Conservation (phyloP, 2,329 filamentous ascomycete species). For the Fusarium veterinarium region DNA sequence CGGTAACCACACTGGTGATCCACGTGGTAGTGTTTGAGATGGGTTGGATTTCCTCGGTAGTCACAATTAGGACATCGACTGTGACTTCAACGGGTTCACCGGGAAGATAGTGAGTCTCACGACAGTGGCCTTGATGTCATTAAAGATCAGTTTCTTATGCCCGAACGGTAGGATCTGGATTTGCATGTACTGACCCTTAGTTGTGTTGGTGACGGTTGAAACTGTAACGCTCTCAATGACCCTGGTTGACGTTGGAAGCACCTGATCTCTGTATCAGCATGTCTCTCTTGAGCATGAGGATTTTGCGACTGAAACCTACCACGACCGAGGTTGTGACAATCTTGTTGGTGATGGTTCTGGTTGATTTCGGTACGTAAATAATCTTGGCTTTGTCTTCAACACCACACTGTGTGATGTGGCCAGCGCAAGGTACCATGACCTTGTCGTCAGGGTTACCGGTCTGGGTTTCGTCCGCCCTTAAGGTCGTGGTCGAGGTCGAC, state of each 20-base stretch:
- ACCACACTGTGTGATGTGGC: not conserved
- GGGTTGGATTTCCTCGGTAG: not conserved
- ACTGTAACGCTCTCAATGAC: rapidly evolving
- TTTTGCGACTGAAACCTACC: not conserved
- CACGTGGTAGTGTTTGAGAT: rapidly evolving
- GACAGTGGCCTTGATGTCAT: not conserved
- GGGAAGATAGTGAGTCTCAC: not conserved
- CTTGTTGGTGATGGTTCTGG: rapidly evolving
- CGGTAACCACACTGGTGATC: rapidly evolving
- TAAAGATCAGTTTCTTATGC: rapidly evolving
- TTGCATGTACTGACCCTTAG: not conserved
- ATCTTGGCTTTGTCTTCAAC: not conserved
- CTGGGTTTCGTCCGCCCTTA: not conserved
- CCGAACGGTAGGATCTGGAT: rapidly evolving
- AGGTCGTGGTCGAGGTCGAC: not conserved
- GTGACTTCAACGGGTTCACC: rapidly evolving
- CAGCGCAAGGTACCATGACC: not conserved
- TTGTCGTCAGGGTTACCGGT: rapidly evolving
- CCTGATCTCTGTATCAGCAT: not conserved
- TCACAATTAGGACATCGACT: not conserved
- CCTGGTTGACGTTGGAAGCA: not conserved
- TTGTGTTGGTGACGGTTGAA: rapidly evolving
- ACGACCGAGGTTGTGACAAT: rapidly evolving
- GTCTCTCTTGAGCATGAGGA: rapidly evolving
- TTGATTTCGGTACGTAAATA: rapidly evolving